Conservation (phyloP, 2,329 filamentous ascomycete genomes). For the Endocalyx cinctus region DNA sequence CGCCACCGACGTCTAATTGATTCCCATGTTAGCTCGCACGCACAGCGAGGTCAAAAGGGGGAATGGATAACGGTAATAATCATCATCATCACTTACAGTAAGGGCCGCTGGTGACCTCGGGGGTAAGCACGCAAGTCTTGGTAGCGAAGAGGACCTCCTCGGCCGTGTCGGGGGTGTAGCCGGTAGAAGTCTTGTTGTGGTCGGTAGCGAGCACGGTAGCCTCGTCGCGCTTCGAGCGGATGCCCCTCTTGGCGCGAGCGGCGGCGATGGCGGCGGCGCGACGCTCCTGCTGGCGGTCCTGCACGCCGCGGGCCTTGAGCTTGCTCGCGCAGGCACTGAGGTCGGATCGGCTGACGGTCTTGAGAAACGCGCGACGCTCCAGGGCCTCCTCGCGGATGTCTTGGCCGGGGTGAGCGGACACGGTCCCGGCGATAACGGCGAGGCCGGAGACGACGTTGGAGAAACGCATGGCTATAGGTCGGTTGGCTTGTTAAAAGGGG, state of each 20-base stretch:
- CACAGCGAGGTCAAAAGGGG: no score
- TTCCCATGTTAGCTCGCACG: no score
- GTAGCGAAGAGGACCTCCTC: slow-evolving; percentile 33
- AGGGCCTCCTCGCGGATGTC: slow-evolving; percentile 41
- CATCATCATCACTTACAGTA: slow-evolving; percentile 35
- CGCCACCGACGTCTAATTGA: slow-evolving; percentile 46
- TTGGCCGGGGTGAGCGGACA: slow-evolving; percentile 43
- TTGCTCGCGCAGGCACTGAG: slow-evolving; percentile 41
- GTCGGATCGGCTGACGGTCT: slow-evolving; percentile 32
- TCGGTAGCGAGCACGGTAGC: slow-evolving; percentile 27
- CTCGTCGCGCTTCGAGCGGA: slow-evolving; percentile 29
- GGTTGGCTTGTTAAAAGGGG: no score
- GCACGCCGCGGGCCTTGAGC: slow-evolving; percentile 42
- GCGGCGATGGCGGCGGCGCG: slow-evolving; percentile 35
- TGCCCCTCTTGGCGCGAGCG: slow-evolving; percentile 39
- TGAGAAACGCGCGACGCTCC: slow-evolving; percentile 42
- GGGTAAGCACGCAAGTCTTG: slow-evolving; percentile 43
- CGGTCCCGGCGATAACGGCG: slow-evolving; percentile 10
- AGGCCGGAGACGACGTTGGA: slow-evolving; percentile 12
- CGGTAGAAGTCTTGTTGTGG: slow-evolving; percentile 31
- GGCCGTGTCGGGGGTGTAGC: slow-evolving; percentile 28
- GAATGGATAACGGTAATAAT: no score
- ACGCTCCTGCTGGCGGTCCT: slow-evolving; percentile 38
- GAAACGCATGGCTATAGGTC: no score
- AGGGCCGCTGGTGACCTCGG: slow-evolving; percentile 50